Evolutionary conservation across 305 asterid genomes (phyloP).

Genomic region (Galium porrigens): DNA sequence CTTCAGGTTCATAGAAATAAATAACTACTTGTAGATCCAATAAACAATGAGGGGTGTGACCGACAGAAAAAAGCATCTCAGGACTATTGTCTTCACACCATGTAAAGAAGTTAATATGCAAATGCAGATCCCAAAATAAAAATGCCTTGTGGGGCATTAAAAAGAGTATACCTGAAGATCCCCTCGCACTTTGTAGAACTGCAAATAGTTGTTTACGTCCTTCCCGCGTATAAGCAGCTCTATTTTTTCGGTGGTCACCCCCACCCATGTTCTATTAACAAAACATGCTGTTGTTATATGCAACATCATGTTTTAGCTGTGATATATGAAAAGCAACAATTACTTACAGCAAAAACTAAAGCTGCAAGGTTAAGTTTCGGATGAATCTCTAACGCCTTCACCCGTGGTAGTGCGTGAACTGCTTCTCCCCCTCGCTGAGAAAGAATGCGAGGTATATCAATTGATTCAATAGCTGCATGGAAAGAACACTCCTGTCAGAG

Average conservation of each 20-base stretch:
- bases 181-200: constrained; percentile 94
- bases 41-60: neutral
- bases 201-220: constrained; percentile 96
- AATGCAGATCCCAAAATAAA: neutral
- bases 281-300: constrained; percentile 17
- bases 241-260: constrained; percentile 70
- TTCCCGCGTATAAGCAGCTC: constrained; percentile 86
- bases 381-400: constrained; percentile 86
- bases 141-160: neutral
- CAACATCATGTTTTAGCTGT: constrained; percentile 4
- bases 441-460: constrained; percentile 88
- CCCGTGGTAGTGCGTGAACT: constrained; percentile 88
- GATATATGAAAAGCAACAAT: constrained; percentile 12
- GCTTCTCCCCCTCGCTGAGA: constrained; percentile 99
- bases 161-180: constrained; percentile 70
- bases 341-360: constrained; percentile 75
- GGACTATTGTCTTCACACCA: neutral
- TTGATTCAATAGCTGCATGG: constrained; percentile 75
- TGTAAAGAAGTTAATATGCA: neutral
- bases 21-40: neutral
- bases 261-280: constrained; percentile 52
- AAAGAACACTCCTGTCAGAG: constrained; percentile 17
- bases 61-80: neutral
- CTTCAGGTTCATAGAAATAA: neutral
- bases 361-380: constrained; percentile 79